Base-by-base conservation (phyloP, 1,139 yeast genomes). In the Ogataea hybrid region DNA sequence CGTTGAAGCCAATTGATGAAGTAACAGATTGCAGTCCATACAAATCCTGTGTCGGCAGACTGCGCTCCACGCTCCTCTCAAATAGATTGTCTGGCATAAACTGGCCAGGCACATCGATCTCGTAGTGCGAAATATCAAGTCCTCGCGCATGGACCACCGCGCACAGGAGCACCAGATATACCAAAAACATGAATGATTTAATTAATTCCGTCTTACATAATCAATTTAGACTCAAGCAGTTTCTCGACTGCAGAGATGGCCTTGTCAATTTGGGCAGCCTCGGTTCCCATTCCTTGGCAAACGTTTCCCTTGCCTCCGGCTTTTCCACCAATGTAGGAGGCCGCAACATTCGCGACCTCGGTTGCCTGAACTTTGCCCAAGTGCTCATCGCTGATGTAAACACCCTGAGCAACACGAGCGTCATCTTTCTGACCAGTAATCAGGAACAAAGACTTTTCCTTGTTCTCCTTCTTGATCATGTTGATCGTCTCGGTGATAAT, bases 251-350 rank as follows among this genome's bases (percentile, higher is more conserved):
- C 88, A 31, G 73, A 77, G 50, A 90, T 71, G 23, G 98, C 99
- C 32, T 72, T 75, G 33, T 71, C 72, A 44, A 89, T 73, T 51
- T 86, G 87, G 32, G 69, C 73, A 30, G 81, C 76, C 49, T 87
- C 85, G 56, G 83, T 88, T 58, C 98, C 98, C 81, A 89, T 84
- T 65, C 99, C 99, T 71, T 92, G 98, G 53, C 89, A 88, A 47
- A 90, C 81, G 55, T 89, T 87, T 49, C 97, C 97, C 68, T 88
- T 92, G 64, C 99, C 99, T 68, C 99, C 99, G 46, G 96, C 95
- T 65, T 85, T 87, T 65, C 99, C 99, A 52, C 98, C 99, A 56
- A 94, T 80, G 57, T 75, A 72, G 41, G 70, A 68, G 37, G 90
- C 71, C 35, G 86, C 97, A 44, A 75, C 69, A 43, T 73, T 69